Evolutionary conservation across 371 early-diverging fungal species (phyloP), one percentile per base, ranked within the genome.

Genomic region (Mortierella sp.): DNA sequence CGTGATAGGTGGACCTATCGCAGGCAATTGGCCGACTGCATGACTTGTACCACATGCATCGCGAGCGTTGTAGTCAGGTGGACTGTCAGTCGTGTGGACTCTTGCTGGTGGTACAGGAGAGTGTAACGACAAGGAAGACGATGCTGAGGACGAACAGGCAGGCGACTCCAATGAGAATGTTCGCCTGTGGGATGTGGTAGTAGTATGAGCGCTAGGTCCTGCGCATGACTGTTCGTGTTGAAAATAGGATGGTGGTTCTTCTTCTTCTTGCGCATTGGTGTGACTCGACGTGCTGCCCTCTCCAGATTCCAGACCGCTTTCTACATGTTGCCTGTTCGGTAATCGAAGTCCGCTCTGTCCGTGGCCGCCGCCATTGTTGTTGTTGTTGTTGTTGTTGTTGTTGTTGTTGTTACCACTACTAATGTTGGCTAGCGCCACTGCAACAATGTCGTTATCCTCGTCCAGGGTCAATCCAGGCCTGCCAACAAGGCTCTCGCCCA

Each of bases 161-260:
- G 73, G 68, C 0, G 73, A 73, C 13, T 61, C 73, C 23, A 67
- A 38, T 2, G 73, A 73, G 23, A 64, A 64, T 14, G 63, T 64
- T 3, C 73, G 59, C 16, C 73, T 54, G 41, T 73, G 73, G 14
- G 53, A n/a, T 16, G 62, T 31, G 5, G 56, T 27, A 39, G 57
- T 0, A 50, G 28, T 26, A 34, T 4, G 4, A 10, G 34, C 10
- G 10, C 7, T 10, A 34, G 34, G 34, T 26, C 21, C 26, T 46
- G 47, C 24, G 23, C 42, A 47, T 12, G 59, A 53, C 0, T 56
- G 56, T 24, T 69, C 58, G 46, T 76, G 54, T 21, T 76, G 76
- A 24, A 64, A 76, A 48, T 76, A 76, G 10, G 76, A 69, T 7
- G 76, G 76, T 8, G 62, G 55, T 18, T 76, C 76, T 13, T 76